Evolutionary conservation across 495 filamentous ascomycete species (phyloP), one percentile per base, ranked within the genome.

Genomic region (Endocarpon pusillum): DNA sequence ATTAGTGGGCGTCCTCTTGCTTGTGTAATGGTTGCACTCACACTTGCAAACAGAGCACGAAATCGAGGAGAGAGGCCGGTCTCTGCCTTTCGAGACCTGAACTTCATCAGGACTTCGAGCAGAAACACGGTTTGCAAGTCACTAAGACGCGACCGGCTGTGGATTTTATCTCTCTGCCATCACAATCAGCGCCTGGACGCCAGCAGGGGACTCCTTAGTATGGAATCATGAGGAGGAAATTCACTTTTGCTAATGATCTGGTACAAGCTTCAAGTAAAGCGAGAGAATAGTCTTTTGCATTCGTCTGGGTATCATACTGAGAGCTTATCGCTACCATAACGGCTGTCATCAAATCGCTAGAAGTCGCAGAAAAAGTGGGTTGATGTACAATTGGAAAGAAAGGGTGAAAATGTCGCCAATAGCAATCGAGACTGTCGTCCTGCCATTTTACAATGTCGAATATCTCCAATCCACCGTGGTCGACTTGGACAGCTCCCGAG

Each of bases 261-360:
- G 50, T 28, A 35, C 53, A 59, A 21, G 39, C 38, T 34, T 57
- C 54, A 27, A 57, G 49, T 14, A 61, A 39, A 35, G 45, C 36
- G 9, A 52, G 40, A 9, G 56, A 49, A 33, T 56, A 47, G 19
- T 44, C 34, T 35, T 53, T 56, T 11, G 46, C 53, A 29, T 45
- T 42, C n/a, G 46, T 19, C 20, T 54, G 44, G 21, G 45, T 42
- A 25, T 49, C 43, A 33, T 44, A 54, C 32, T 59, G 56, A 19
- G 52, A 56, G 23, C 59, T 58, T 23, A 60, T 47, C 3, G 51
- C 53, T 23, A 62, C 45, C 48, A 63, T 55, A 2, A 54, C 48
- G n/a, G 52, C 52, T 6, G 40, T 47, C 16, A 63, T 47, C 26
- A 63, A 36, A 6, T 53, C 56, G 12, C 51, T 47, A 5, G 42